phyloP scores from a whole-genome alignment of 2,329 filamentous ascomycete genomes.

The Aspergillus brunneoviolaceus region DNA sequence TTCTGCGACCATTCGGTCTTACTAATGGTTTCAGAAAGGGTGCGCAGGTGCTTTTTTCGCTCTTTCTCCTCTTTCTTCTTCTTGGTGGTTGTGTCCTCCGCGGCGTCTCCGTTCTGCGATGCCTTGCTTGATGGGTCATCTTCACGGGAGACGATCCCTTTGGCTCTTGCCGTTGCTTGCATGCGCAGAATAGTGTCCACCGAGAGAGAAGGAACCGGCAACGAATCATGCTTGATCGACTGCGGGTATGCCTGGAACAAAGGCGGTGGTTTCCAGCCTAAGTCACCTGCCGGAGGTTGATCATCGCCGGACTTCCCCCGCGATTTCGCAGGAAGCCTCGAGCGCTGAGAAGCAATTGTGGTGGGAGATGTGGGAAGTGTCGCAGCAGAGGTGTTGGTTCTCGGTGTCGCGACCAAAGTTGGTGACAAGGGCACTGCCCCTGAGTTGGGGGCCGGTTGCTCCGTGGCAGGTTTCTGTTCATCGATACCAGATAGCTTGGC shows the following conservation, averaged over 20 bases:
- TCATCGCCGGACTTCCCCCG: slow-evolving; percentile 25
- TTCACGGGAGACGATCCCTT: slow-evolving; percentile 14
- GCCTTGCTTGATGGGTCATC: slow-evolving; percentile 8
- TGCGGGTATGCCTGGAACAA: slow-evolving; percentile 87
- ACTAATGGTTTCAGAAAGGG: slow-evolving; percentile 37
- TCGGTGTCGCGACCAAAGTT: slow-evolving; percentile 25
- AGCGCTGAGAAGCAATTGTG: slow-evolving; percentile 17
- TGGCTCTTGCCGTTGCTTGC: slow-evolving; percentile 34
- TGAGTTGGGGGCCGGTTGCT: slow-evolving; percentile 15
- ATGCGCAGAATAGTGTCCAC: slow-evolving; percentile 68
- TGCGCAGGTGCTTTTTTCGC: slow-evolving; percentile 35
- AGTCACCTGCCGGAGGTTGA: slow-evolving; percentile 24
- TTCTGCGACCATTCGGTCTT: slow-evolving; percentile 46
- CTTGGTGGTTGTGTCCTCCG: slow-evolving; percentile 23
- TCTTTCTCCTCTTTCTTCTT: slow-evolving; percentile 38
- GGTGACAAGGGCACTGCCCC: slow-evolving; percentile 28
- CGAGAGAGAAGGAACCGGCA: slow-evolving; percentile 66
- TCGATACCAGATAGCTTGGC: slow-evolving; percentile 34
- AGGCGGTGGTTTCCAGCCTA: slow-evolving; percentile 67
- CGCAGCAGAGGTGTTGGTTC: slow-evolving; percentile 27
- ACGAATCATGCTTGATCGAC: slow-evolving; percentile 70
- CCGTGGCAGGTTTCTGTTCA: slow-evolving; percentile 25
- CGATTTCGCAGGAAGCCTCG: slow-evolving; percentile 22
- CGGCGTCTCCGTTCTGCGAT: slow-evolving; percentile 17
- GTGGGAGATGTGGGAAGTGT: slow-evolving; percentile 26